A percentile compares a stretch with the other conserved stretches of the same genome.
Conservation (phyloP, 805 yeast species). For the Nakazawaea sp. region DNA sequence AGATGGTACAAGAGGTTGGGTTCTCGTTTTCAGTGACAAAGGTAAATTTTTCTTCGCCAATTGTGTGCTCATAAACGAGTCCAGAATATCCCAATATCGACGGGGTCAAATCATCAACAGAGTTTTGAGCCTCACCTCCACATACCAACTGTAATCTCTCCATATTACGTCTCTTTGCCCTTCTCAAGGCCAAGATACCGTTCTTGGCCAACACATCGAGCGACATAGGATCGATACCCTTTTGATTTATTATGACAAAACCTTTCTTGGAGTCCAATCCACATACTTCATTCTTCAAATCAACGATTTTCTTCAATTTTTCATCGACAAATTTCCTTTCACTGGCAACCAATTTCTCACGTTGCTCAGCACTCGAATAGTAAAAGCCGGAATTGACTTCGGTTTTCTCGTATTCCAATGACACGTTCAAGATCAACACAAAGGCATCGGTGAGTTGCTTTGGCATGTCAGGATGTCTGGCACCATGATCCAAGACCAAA, state of each 20-base stretch:
- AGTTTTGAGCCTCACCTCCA: conserved; percentile 97
- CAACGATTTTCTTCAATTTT: conserved; percentile 84
- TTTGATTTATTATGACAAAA: conserved; percentile 93
- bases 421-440: conserved; percentile 84
- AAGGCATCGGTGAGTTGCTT: conserved; percentile 75
- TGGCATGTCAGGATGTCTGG: conserved; percentile 99
- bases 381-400: conserved; percentile 96
- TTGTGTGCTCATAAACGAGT: conserved; percentile 80
- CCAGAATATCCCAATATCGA: conserved; percentile 84
- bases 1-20: conserved; percentile 86
- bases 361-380: conserved; percentile 91
- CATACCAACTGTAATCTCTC: conserved; percentile 94
- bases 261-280: conserved; percentile 64
- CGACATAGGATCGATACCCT: conserved; percentile 98
- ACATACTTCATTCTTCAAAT: conserved; percentile 88
- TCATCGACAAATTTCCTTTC: conserved; percentile 95
- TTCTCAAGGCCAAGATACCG: conserved; percentile 87
- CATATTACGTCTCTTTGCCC: conserved; percentile 99
- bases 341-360: conserved; percentile 88
- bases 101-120: conserved; percentile 87
- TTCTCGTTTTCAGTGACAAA: conserved; percentile 85
- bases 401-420: conserved; percentile 94
- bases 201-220: conserved; percentile 89
- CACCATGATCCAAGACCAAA: conserved; percentile 94
- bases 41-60: conserved; percentile 97